Conservation (phyloP, 768 basidiomycete species). For the Trametes elegans region DNA sequence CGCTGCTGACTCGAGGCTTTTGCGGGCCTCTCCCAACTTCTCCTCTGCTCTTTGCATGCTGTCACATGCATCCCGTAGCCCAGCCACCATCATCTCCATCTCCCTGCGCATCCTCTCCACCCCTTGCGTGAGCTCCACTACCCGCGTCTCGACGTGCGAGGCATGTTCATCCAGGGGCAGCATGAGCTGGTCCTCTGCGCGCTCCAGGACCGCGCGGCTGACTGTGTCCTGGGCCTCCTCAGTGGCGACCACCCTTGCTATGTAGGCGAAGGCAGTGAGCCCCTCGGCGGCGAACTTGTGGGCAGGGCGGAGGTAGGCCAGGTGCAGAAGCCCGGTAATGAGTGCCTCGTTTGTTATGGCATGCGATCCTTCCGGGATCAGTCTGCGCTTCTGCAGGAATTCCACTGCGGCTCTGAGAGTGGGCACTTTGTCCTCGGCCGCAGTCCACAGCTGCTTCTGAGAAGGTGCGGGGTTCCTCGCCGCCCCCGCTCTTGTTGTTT, state of each 20-base stretch:
- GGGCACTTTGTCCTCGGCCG: background rate
- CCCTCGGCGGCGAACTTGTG: background rate
- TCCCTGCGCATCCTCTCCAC: background rate
- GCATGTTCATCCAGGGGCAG: constrained; percentile 4
- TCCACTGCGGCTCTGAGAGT: background rate
- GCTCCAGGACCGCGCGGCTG: background rate
- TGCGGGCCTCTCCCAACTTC: background rate
- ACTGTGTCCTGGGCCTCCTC: background rate
- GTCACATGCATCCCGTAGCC: background rate
- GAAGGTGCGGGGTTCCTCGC: background rate
- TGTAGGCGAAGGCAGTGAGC: constrained; percentile 3
- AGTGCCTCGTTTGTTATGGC: constrained; percentile 1
- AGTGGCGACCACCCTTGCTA: background rate
- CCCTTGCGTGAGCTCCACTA: background rate
- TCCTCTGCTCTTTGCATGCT: background rate
- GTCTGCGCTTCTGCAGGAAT: background rate
- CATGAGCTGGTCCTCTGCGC: background rate
- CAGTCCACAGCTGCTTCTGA: background rate
- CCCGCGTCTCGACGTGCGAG: background rate
- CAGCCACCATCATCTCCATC: background rate
- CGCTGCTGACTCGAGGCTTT: background rate
- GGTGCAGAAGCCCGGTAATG: constrained; percentile 4
- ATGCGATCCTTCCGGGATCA: constrained; percentile 3
- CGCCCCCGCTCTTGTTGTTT: background rate
- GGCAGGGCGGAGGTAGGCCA: background rate